These are phyloP conservation scores for Mycosarcoma mackinlayi DNA, from an alignment of 1,284 basidiomycete species.

Conservation along the genomic window DNA sequence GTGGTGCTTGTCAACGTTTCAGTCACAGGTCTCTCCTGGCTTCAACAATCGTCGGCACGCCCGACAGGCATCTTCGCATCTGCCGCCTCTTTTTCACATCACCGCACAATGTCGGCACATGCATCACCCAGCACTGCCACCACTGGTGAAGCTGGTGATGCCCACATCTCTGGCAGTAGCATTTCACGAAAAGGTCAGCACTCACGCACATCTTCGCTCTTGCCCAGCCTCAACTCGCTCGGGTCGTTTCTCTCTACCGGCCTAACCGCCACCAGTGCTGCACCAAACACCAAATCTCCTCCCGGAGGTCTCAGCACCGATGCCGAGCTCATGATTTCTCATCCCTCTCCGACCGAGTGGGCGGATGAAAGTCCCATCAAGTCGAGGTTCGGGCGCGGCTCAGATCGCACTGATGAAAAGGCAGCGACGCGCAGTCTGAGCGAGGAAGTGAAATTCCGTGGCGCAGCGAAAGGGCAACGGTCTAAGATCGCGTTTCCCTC, in stretches of 20 bases:
- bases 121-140: too few relatives aligned
- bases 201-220: conserved; percentile 31
- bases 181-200: conserved; percentile 17
- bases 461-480: neutral
- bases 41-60: too few relatives aligned
- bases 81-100: too few relatives aligned
- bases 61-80: too few relatives aligned
- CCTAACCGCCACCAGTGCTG: conserved; percentile 8
- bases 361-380: conserved; percentile 24
- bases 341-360: conserved; percentile 38
- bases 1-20: too few relatives aligned
- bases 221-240: conserved; percentile 38
- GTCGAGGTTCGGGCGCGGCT: conserved; percentile 8
- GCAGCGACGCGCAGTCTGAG: conserved; percentile 3
- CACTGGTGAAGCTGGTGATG: neutral
- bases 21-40: too few relatives aligned
- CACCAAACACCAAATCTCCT: neutral
- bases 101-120: too few relatives aligned
- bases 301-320: conserved; percentile 25
- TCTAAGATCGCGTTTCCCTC: conserved; percentile 29
- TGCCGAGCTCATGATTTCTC: conserved; percentile 39
- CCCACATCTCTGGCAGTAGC: too few relatives aligned
- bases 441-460: conserved; percentile 29
- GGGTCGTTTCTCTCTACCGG: conserved; percentile 25
- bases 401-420: too few relatives aligned